Base-by-base conservation (phyloP, 768 basidiomycete genomes). In the Sporobolomyces pararoseus region DNA sequence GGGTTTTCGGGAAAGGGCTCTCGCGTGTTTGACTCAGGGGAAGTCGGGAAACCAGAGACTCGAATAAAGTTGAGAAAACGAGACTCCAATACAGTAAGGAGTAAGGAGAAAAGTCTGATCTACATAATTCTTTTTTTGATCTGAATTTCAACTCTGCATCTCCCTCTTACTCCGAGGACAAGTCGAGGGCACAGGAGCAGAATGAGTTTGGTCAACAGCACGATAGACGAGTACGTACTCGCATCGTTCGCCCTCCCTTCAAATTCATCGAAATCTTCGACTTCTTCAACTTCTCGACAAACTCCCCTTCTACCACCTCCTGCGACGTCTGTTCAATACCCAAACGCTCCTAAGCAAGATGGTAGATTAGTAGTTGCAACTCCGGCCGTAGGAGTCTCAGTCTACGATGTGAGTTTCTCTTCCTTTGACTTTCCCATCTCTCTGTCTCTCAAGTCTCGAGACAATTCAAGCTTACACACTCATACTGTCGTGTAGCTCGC, bases 361-460 rank as follows among this genome's bases (percentile, higher is more conserved):
- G 46, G 34, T 12, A 42, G 70, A 13, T 54, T 71, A 39, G 60
- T 58, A 7, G 55, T 71, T 0, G 65, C 61, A 0, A 63, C 65
- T 0, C 65, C 70, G 0, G 60, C 54, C 13, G 70, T 71, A 23
- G 70, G 70, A 12, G 47, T 73, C 23, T 58, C 72, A 10, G 37
- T 73, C 17, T 73, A 69, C 65, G 72, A 73, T 52, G 71, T 72
- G 31, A 54, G 71, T 55, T 21, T n/a, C 13, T 37, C 46, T n/a
- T 21, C 57, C 7, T 25, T 14, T 29, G 6, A 39, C 13, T 25
- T 7, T 21, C 51, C 32, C 4, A n/a, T n/a, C n/a, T n/a, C n/a
- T n/a, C n/a, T n/a, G n/a, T n/a, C n/a, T n/a, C n/a, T n/a, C n/a
- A n/a, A n/a, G n/a, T n/a, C 21, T 47, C 46, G 21, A 23, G 13